These are phyloP conservation scores for Chaetomiaceae sp. DNA, from an alignment of 2,329 filamentous ascomycete species.

Conservation along the genomic window DNA sequence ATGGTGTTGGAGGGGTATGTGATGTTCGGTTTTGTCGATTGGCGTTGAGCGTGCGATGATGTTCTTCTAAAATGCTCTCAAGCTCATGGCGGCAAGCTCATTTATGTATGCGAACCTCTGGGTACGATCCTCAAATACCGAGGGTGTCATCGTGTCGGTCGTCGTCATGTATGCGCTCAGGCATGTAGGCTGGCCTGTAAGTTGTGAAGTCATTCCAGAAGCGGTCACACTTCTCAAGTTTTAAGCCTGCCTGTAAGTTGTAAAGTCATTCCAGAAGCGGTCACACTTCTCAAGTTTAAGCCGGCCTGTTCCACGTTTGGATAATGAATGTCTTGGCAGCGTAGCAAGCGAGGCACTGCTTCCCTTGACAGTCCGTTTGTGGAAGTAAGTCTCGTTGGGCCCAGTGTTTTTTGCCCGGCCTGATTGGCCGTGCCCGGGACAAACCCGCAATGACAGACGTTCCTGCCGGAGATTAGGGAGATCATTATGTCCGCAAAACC, in stretches of 20 bases:
- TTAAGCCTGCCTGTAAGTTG: background rate
- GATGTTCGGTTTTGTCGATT: conserved; percentile 1
- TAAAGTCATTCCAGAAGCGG: background rate
- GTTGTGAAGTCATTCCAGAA: background rate
- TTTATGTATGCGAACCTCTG: background rate
- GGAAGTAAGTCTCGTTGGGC: background rate
- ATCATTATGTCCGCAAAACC: background rate
- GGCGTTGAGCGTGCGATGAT: background rate
- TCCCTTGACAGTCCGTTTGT: background rate
- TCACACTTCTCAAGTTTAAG: background rate
- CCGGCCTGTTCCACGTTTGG: background rate
- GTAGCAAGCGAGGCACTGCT: too few relatives aligned
- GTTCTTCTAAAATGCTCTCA: background rate
- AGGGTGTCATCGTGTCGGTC: background rate
- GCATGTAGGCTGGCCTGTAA: background rate
- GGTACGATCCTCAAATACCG: background rate
- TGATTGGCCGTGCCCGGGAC: background rate
- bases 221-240: background rate
- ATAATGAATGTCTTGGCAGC: background rate
- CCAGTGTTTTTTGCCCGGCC: background rate
- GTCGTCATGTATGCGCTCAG: background rate
- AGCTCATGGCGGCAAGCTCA: background rate
- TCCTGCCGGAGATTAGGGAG: background rate
- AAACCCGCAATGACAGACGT: background rate
- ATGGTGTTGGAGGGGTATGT: background rate